Evolutionary conservation across 768 basidiomycete genomes (phyloP).

Genomic region (Melanogaster broomeanus): DNA sequence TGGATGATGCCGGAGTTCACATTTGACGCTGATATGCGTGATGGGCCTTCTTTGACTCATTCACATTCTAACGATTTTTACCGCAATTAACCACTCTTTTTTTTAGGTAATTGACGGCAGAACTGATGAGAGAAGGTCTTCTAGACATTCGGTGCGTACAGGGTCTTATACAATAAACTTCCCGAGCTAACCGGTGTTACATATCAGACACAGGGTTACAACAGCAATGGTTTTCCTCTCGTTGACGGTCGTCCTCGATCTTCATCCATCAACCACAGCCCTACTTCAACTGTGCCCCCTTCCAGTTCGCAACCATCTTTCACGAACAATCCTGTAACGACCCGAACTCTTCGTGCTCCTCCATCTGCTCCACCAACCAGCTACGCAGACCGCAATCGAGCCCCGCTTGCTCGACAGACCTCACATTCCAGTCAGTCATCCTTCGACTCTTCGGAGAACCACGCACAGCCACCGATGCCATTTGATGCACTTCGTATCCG

Average conservation of each 20-base stretch:
- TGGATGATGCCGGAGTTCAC: background rate
- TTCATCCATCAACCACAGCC: constrained; percentile 2
- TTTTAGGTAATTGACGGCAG: constrained; percentile 33
- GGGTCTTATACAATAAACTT: constrained; percentile 9
- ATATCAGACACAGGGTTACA: constrained; percentile 21
- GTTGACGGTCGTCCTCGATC: constrained; percentile 2
- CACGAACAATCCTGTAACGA: constrained; percentile 3
- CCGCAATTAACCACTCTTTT: constrained; percentile 8
- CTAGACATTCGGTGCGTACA: constrained; percentile 21
- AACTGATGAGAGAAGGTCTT: background rate
- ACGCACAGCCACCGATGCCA: constrained; percentile 11
- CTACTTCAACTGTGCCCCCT: background rate
- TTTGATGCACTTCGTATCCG: constrained; percentile 20
- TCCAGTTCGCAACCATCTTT: constrained; percentile 7
- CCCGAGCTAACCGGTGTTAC: constrained; percentile 12
- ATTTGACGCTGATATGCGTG: background rate
- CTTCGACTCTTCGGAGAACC: background rate
- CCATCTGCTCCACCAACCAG: constrained; percentile 21
- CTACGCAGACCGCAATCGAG: constrained; percentile 14
- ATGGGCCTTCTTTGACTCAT: constrained; percentile 10
- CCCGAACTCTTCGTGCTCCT: constrained; percentile 13
- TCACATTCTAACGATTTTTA: background rate
- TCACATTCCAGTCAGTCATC: constrained; percentile 10
- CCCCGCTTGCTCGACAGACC: constrained; percentile 1
- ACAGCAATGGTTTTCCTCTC: background rate